phyloP scores from a whole-genome alignment of 2,329 filamentous ascomycete species.

The Clonostachys byssicola region DNA sequence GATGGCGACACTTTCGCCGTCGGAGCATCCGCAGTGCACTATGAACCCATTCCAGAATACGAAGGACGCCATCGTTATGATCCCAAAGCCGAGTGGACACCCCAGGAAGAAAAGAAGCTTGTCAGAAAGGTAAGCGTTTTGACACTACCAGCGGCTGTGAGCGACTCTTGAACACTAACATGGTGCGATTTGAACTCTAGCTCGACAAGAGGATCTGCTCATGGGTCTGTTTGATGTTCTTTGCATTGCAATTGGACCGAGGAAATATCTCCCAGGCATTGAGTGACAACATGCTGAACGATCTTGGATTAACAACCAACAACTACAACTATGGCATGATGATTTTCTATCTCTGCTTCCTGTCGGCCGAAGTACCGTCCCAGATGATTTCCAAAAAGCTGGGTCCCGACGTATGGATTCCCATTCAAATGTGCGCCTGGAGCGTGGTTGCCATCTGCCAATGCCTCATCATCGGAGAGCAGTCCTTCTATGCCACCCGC shows the following conservation, averaged over 20 bases:
- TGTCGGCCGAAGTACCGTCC: conserved; percentile 53
- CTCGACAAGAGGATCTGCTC: conserved; percentile 31
- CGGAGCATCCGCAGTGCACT: too few relatives aligned
- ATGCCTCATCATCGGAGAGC: conserved; percentile 41
- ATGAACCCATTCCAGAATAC: conserved; percentile 12
- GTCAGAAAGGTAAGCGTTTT: conserved; percentile 39
- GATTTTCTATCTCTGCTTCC: conserved; percentile 42
- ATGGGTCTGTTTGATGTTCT: conserved; percentile 49
- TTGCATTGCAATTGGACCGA: conserved; percentile 59
- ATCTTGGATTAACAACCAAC: conserved; percentile 39
- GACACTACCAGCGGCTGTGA: too few relatives aligned
- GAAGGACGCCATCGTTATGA: conserved; percentile 37
- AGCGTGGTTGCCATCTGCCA: conserved; percentile 42
- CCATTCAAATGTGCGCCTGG: conserved; percentile 53
- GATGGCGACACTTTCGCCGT: too few relatives aligned
- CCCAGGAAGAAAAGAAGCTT: conserved; percentile 49
- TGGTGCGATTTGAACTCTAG: too few relatives aligned
- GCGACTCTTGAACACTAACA: too few relatives aligned
- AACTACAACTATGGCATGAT: conserved; percentile 47
- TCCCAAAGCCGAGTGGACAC: conserved; percentile 42
- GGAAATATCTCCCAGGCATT: conserved; percentile 60
- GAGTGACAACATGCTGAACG: conserved; percentile 57
- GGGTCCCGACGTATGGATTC: conserved; percentile 48
- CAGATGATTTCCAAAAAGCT: conserved; percentile 26
- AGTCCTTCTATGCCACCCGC: conserved; percentile 44